Evolutionary conservation across 106 monocot genomes (phyloP), one percentile per base, ranked within the genome.

Genomic region (Dendrobium chrysotoxum): DNA sequence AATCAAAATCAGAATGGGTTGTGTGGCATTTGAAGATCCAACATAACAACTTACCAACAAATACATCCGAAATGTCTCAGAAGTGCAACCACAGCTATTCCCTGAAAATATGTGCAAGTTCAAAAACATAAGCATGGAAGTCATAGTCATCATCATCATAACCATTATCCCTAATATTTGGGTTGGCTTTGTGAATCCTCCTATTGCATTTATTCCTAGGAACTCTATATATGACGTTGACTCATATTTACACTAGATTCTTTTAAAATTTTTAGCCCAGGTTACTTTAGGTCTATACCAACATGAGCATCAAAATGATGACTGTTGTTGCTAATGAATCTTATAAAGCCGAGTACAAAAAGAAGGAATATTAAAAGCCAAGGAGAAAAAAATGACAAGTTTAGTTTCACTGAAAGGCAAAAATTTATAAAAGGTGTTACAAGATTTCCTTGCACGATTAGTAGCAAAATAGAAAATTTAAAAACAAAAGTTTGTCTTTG

Each of bases 1-100:
- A n/a, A 26, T 10, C 10, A 67, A 28, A 67, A 28, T 9, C 30
- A 28, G 26, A 74, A 40, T 38, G 53, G 10, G 4, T 11, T 13
- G 40, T 20, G 41, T n/a, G 7, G 9, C 44, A 11, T 10, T 80
- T 11, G 5, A 76, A 42, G 16, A 31, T 75, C 28, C 58, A 71
- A 70, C 38, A 3, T 13, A 72, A 7, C 4, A 20, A 28, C 82
- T 86, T 82, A 92, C 95, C 95, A 87, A 81, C 95, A 95, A 87
- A 61, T n/a, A 80, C 95, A 95, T 41, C 95, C 95, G 83, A 95
- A 95, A 86, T 95, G 92, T 85, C 95, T 87, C 75, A 95, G 18
- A 80, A 95, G 92, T 79, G 95, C 95, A 82, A 95, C 87, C 0
- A 95, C 90, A 78, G 95, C 90, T n/a, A 91, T 81, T 79, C 89